Percentiles rank a stretch among this genome's conserved stretches.
Conservation (phyloP, 192 early-diverging fungal species). For the Podila epigama region DNA sequence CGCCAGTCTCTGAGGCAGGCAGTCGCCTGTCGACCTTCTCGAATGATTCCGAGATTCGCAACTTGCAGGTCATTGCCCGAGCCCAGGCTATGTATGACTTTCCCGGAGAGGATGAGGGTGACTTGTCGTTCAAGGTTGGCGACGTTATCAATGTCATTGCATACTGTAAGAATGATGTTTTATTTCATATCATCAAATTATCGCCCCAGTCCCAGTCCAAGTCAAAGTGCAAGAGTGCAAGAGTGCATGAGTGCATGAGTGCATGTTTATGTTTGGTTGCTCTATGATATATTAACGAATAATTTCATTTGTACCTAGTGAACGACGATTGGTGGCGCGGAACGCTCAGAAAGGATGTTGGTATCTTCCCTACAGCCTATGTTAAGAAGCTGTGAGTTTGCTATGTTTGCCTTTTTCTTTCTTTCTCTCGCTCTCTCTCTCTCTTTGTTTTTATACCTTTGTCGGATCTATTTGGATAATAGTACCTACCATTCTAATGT, state of each 20-base stretch:
- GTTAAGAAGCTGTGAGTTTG: constrained; percentile 30
- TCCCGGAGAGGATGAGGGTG: constrained; percentile 39
- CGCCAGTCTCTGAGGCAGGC: constrained; percentile 27
- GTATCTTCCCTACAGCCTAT: constrained; percentile 46
- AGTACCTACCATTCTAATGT: neutral
- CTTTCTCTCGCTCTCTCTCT: no score
- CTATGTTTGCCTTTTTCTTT: no score
- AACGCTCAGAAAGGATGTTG: constrained; percentile 33
- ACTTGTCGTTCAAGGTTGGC: constrained; percentile 48
- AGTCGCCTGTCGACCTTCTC: constrained; percentile 12
- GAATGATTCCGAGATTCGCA: constrained; percentile 12
- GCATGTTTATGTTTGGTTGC: no score
- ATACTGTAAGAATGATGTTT: constrained; percentile 19
- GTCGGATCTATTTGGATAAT: neutral
- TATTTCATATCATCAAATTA: neutral
- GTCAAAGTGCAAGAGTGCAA: no score
- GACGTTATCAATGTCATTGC: constrained; percentile 47
- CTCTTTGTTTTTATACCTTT: neutral
- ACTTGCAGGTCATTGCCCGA: constrained; percentile 40
- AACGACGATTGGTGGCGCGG: constrained; percentile 48
- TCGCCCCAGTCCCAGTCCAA: no score
- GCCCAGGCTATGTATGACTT: constrained; percentile 49
- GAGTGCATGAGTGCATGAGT: no score
- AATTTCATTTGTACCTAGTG: constrained; percentile 22
- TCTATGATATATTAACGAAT: no score